Evolutionary conservation across 2,329 filamentous ascomycete species (phyloP), one percentile per base, ranked within the genome.

Genomic region (Stromatinia cepivora): DNA sequence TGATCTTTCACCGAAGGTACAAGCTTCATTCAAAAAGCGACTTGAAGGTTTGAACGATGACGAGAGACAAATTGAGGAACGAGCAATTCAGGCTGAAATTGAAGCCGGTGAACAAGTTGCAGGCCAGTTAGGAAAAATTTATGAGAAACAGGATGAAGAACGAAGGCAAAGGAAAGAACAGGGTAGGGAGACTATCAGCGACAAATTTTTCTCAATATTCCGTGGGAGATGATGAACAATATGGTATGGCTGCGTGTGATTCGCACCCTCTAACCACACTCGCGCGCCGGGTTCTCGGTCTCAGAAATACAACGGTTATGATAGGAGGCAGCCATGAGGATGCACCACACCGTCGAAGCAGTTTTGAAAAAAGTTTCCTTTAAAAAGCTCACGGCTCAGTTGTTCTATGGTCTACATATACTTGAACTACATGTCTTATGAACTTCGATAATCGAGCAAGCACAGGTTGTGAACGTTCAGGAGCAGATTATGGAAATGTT

Each of bases 1-100:
- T 4, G 73, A 80, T 54, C 74, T 82, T n/a, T 81, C 81, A 20
- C 80, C 82, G 2, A 84, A 85, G 42, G 78, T 87, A 36, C 83
- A 84, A 74, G 81, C 83, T 70, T 78, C 79, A 61, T 84, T 87
- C 77, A 83, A 84, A 76, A 82, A 86, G 73, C 81, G 84, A 73
- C 79, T 91, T 58, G 84, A 87, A 64, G 85, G 87, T 74, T 79
- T 90, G 64, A 83, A 83, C 6, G 85, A 85, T 63, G 81, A 82
- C 69, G 88, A 91, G 78, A 82, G 87, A 39, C 82, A 83, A 56
- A 79, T 88, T 25, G 90, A 92, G 78, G 85, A 90, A 78, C 85
- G 85, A 70, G 87, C 90, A 28, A 81, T 91, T 71, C 82, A 84
- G 70, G 88, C 87, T 9, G 88, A 92, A 80, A 80, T 86, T 69